These are phyloP conservation scores for Tolypocladium guangdongense DNA, from an alignment of 2,329 filamentous ascomycete genomes.

Conservation along the genomic window DNA sequence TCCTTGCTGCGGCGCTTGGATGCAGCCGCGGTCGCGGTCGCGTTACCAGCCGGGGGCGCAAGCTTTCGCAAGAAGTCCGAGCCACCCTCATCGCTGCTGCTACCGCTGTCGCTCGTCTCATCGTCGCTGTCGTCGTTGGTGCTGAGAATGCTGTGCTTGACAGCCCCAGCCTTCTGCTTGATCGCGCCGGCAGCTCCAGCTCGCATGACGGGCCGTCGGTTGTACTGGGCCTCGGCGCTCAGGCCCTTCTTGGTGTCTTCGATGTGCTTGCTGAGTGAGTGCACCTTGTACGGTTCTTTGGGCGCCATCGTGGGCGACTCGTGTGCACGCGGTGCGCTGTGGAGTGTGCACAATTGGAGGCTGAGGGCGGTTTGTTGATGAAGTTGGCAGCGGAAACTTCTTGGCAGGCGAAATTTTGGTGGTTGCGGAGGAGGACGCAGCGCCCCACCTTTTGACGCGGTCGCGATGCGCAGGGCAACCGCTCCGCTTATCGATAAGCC, in stretches of 20 bases:
- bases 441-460: constrained; percentile 3
- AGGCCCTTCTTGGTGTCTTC: constrained; percentile 25
- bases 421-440: neutral
- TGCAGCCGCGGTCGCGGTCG: constrained; percentile 5
- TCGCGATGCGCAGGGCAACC: neutral
- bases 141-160: constrained; percentile 17
- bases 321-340: constrained; percentile 5
- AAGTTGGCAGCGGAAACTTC: constrained; percentile 1
- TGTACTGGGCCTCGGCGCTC: constrained; percentile 21
- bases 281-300: constrained; percentile 23
- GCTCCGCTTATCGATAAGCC: neutral
- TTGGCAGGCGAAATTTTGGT: constrained; percentile 7
- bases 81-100: constrained; percentile 20
- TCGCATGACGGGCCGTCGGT: constrained; percentile 13
- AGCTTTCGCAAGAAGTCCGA: constrained; percentile 23
- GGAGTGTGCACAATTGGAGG: constrained; percentile 12
- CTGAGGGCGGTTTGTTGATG: constrained; percentile 5
- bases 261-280: constrained; percentile 27
- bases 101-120: constrained; percentile 22
- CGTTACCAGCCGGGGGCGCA: constrained; percentile 5
- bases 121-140: constrained; percentile 17
- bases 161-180: constrained; percentile 17
- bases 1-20: constrained; percentile 19
- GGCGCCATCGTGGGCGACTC: constrained; percentile 22
- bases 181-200: constrained; percentile 14